These are phyloP conservation scores for Tulasnella sp. DNA, from an alignment of 768 basidiomycete species.

Conservation along the genomic window DNA sequence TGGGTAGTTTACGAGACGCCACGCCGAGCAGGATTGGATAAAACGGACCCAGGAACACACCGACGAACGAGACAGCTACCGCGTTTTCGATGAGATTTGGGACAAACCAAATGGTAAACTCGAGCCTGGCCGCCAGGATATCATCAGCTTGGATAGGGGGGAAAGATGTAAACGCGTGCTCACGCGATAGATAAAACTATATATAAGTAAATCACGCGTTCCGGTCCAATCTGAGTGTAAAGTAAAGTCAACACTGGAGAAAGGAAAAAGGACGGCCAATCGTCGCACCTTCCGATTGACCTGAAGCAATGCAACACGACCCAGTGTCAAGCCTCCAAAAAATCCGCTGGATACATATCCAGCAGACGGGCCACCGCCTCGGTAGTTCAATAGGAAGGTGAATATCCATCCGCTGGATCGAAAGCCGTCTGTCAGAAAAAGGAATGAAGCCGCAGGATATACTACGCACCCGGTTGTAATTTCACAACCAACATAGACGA, in stretches of 20 bases:
- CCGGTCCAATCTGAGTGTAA: conserved; percentile 11
- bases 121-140: conserved; percentile 19
- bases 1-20: conserved; percentile 4
- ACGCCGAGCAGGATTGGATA: conserved; percentile 20
- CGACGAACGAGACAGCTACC: conserved; percentile 29
- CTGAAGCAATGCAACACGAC: conserved; percentile 12
- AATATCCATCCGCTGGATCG: conserved; percentile 40
- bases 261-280: not conserved
- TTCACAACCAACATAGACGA: conserved; percentile 19
- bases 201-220: conserved; percentile 19
- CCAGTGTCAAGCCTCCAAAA: conserved; percentile 28
- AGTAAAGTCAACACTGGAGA: too few species aligned
- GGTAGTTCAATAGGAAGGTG: conserved; percentile 37
- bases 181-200: conserved; percentile 20
- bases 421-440: too few species aligned
- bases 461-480: conserved; percentile 14
- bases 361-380: conserved; percentile 36
- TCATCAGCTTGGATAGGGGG: too few species aligned
- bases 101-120: conserved; percentile 30
- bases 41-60: conserved; percentile 30
- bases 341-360: conserved; percentile 44
- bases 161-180: not conserved
- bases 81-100: conserved; percentile 28
- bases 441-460: not conserved
- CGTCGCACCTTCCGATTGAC: conserved; percentile 17